Base-by-base conservation (phyloP, 139 green algal genomes). In the Chlamydomonas schloesseri region DNA sequence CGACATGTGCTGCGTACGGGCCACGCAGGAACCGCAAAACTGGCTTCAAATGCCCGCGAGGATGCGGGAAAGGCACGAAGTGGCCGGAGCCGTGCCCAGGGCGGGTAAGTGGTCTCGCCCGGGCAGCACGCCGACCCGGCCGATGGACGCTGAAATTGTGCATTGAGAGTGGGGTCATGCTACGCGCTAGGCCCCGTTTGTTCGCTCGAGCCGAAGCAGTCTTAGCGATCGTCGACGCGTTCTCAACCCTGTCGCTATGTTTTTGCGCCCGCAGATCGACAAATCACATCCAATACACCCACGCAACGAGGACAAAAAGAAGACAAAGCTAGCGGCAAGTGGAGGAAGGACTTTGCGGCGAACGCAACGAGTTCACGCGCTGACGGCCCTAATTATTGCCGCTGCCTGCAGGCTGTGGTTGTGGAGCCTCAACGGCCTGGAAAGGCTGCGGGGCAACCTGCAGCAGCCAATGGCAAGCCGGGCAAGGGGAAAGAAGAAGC, bases 1-100 rank as follows among this genome's bases (percentile, higher is more conserved):
- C 29, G n/a, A 55, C 11, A 65, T 28, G 28, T 33, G 42, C 42
- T 50, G 42, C 53, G 28, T 92, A 97, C 73, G 96, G 8, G 5
- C 9, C n/a, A 37, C 26, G 31, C 79, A 85, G 79, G 91, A 98
- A 97, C 82, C 87, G 96, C 31, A 98, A 98, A 82, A 98, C 95
- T 33, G 96, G 96, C 46, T 98, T 98, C 81, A 95, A 95, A 36
- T 98, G 96, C 82, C 96, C 96, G 3, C 71, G 96, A 29, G 96
- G 96, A 29, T 97, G 91, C 70, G 94, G 96, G 31, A 98, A 97
- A 87, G 90, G 84, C 23, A 96, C 88, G 6, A 77, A 64, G 15
- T 95, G 90, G 72, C 70, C 83, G 31, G 83, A 90, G 28, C 74
- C 94, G 15, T 98, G 96, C 73, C 94, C 91, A 33, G 96, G 96